Conservation (phyloP, 2,329 filamentous ascomycete genomes). For the Shiraia bambusicola region DNA sequence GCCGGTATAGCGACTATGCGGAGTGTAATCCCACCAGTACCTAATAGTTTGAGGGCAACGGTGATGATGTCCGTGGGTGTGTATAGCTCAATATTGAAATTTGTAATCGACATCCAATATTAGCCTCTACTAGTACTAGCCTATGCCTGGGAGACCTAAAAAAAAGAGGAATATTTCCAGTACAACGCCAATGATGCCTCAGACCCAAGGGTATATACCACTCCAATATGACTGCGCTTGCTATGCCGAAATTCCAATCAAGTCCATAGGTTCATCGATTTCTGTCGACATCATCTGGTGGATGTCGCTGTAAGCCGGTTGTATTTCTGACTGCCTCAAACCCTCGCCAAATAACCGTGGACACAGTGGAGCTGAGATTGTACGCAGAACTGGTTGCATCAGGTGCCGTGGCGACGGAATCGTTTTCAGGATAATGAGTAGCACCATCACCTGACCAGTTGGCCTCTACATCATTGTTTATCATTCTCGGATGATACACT, state of each 20-base stretch:
- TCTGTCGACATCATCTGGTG: conserved; percentile 37
- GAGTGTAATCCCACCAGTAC: too few species aligned
- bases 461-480: conserved; percentile 35
- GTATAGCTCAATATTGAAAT: too few species aligned
- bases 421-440: conserved; percentile 36
- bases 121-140: neutral
- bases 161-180: conserved; percentile 1
- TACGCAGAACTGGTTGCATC: conserved; percentile 30
- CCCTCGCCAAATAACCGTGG: conserved; percentile 40
- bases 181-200: conserved; percentile 11
- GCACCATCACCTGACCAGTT: conserved; percentile 45
- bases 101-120: too few species aligned
- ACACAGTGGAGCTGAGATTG: conserved; percentile 36
- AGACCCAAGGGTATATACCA: conserved; percentile 17
- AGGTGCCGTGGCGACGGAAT: conserved; percentile 10
- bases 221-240: conserved; percentile 15
- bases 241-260: conserved; percentile 7
- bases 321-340: conserved; percentile 36
- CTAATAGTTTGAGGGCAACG: too few species aligned
- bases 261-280: conserved; percentile 27
- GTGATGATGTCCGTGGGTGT: too few species aligned
- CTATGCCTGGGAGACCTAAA: neutral
- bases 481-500: conserved; percentile 6
- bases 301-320: conserved; percentile 33
- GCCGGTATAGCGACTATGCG: too few species aligned